Evolutionary conservation across 179 eudicot species (phyloP).

Genomic region (Spinacia oleracea): DNA sequence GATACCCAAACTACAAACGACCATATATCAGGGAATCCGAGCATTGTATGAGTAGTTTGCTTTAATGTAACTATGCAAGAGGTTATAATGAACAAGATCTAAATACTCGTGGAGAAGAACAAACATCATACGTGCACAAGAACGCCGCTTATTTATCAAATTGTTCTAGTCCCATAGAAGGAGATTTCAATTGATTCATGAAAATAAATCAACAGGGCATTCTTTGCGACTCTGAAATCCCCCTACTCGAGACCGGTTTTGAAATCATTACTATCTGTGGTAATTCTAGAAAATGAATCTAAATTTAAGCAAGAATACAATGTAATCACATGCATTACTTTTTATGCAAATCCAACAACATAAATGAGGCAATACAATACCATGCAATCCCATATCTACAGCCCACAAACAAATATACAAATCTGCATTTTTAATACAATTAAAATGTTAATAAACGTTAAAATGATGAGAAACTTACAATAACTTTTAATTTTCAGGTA

Average conservation of each 20-base stretch:
- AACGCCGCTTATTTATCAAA: neutral
- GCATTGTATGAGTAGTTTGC: neutral
- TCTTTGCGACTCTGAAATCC: neutral
- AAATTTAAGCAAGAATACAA: neutral
- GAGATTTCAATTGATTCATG: too few species aligned
- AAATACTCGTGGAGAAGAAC: neutral
- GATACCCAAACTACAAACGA: neutral
- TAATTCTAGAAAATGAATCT: neutral
- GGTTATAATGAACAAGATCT: neutral
- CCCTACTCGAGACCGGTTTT: neutral
- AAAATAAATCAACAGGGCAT: too few species aligned
- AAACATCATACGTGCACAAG: conserved; percentile 1
- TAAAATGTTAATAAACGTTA: neutral
- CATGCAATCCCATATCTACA: neutral
- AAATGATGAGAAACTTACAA: neutral
- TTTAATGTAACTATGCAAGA: neutral
- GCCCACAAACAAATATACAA: neutral
- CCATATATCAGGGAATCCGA: neutral
- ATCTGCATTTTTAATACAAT: neutral
- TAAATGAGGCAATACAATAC: neutral
- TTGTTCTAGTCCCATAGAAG: neutral
- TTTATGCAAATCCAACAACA: neutral
- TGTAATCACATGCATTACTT: neutral
- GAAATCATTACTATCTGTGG: neutral
- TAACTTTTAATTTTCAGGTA: too few species aligned